Evolutionary conservation across 2,329 filamentous ascomycete species (phyloP), one percentile per base, ranked within the genome.

Genomic region (Hypoxylon rubiginosum): DNA sequence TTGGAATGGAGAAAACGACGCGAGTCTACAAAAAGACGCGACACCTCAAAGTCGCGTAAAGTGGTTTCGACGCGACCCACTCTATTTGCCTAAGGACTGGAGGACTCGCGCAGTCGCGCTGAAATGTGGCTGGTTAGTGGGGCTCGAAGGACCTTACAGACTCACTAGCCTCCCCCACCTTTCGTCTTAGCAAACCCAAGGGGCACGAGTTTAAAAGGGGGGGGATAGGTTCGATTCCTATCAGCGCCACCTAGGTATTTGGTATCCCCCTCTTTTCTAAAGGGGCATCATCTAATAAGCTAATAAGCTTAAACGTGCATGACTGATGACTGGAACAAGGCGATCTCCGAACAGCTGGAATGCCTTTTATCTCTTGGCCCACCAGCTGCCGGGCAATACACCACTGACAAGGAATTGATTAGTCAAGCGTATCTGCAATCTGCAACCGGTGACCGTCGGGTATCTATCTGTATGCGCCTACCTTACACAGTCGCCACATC

Each of bases 31-130:
- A 39, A 60, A 24, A 73, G 72, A 70, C 70, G 72, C 72, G 50
- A 46, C 39, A 19, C n/a, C n/a, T 43, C 5, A 63, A 48, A 50
- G 64, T 66, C 73, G 74, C 74, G 74, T 75, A 71, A 72, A 74
- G 72, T 74, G 68, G 51, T 65, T 53, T 62, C 43, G 10, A 64
- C 66, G 60, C 67, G 67, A 54, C 41, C 43, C 48, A 21, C 62
- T 34, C 2, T 39, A 17, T 13, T 13, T 13, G 8, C 21, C 24
- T 5, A 24, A 24, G 21, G 21, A 2, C 21, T 4, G 4, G 21
- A 11, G 26, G 6, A 36, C 10, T 7, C 26, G 10, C 28, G 17
- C 30, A 15, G 17, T 52, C 15, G 8, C 15, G 13, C 6, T n/a
- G 17, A 21, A 24, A 24, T 19, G 51, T 54, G 43, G 48, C 48